Conservation (phyloP, 306 rosid species). For the Sechiopsis laciniata region DNA sequence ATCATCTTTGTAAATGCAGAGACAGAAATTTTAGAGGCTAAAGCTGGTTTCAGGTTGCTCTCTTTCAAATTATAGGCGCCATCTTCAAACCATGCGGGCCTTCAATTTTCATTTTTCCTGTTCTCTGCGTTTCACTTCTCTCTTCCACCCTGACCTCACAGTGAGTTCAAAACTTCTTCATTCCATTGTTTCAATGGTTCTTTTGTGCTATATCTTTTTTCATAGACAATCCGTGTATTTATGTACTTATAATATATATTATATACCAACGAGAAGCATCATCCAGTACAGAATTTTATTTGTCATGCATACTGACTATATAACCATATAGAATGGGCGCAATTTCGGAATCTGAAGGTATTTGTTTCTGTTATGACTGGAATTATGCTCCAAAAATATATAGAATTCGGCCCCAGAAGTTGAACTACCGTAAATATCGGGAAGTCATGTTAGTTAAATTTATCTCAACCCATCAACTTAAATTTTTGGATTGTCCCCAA, state of each 20-base stretch:
- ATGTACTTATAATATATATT: constrained; percentile 9
- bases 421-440: neutral
- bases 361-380: neutral
- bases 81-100: constrained; percentile 39
- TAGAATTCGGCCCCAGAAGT: neutral
- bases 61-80: constrained; percentile 33
- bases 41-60: constrained; percentile 44
- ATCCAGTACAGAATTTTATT: constrained; percentile 11
- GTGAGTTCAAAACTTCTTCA: constrained; percentile 11
- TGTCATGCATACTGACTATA: neutral
- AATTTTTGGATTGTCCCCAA: too few relatives aligned
- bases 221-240: neutral
- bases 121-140: constrained; percentile 26
- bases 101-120: constrained; percentile 20
- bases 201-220: neutral
- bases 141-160: neutral
- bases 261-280: neutral
- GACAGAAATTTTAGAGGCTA: constrained; percentile 36
- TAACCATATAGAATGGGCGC: neutral
- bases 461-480: too few relatives aligned
- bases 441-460: neutral
- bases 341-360: neutral
- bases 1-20: constrained; percentile 50
- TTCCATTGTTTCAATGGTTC: constrained; percentile 12
- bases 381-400: neutral